Evolutionary conservation across 495 filamentous ascomycete species (phyloP), one percentile per base, ranked within the genome.

Genomic region (Saxophila tyrrhenica): DNA sequence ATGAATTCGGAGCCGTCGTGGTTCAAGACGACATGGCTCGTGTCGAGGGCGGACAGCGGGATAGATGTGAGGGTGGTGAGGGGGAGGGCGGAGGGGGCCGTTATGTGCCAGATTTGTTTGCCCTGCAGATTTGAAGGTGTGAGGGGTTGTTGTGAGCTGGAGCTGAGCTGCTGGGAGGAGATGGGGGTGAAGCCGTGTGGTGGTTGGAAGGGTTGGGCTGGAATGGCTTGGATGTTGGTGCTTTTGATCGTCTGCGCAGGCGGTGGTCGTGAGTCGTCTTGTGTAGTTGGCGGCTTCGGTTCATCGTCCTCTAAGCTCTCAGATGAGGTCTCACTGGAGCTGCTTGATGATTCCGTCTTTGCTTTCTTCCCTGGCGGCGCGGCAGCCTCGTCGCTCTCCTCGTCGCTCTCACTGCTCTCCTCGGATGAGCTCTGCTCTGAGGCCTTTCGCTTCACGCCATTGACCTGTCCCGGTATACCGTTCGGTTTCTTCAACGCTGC

Each of bases 81-180:
- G 3, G 77, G 67, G 9, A 79, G 55, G 11, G 65, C 68, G 5
- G 68, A 67, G 25, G 77, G 77, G 29, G 72, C 73, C n/a, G 69
- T 74, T 32, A 80, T 72, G 56, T 80, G 73, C 76, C 76, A 80
- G 29, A 80, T 64, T 52, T 79, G 66, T 57, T 78, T 79, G 39
- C 70, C 73, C 48, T 62, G 54, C 2, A 76, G 56, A n/a, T 64
- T 62, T 21, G 38, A 23, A 2, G 60, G 42, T 11, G 52, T 2
- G 20, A 55, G 21, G 1, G 32, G 0, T 21, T 35, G 21, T 15
- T 15, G 42, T 21, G 29, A 35, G 29, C 7, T n/a, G 25, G 17
- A 17, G 42, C 21, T 35, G 2, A 23, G 43, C 8, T 20, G 7
- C 11, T 41, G 0, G 1, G 46, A 8, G 19, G 46, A 39, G 1